Percentiles rank a stretch among this genome's conserved stretches.
These are phyloP conservation scores for Chernovozyma aurita DNA, from an alignment of 1,139 yeast species.

Conservation along the genomic window DNA sequence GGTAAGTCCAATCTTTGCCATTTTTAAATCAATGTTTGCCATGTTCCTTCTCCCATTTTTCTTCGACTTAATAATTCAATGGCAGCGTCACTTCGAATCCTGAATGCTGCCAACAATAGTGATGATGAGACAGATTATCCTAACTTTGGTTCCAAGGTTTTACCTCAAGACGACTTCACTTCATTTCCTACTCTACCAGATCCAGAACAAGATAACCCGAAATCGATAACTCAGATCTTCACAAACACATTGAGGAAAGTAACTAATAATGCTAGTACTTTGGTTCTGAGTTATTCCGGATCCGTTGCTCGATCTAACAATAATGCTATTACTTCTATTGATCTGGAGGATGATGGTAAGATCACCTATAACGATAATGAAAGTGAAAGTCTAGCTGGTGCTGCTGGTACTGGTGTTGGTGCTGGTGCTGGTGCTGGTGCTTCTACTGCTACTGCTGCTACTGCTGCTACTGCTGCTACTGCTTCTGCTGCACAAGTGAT, in stretches of 20 bases:
- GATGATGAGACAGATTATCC: constrained; percentile 13
- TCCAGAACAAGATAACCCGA: constrained; percentile 32
- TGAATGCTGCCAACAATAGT: constrained; percentile 11
- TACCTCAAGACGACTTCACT: constrained; percentile 27
- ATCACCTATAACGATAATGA: no score
- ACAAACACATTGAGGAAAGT: constrained; percentile 42
- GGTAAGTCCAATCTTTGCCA: no score
- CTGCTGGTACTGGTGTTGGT: no score
- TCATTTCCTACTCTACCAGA: constrained; percentile 46
- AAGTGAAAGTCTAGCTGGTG: neutral
- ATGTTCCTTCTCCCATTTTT: no score
- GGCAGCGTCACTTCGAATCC: constrained; percentile 2
- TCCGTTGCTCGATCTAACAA: neutral
- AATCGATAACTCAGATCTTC: constrained; percentile 30
- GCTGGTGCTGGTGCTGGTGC: no score
- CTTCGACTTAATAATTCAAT: constrained; percentile 1
- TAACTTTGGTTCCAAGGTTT: neutral
- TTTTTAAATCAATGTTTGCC: no score
- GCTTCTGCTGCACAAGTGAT: no score
- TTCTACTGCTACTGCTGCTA: no score
- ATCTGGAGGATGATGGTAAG: neutral
- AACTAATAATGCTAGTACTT: constrained; percentile 40
- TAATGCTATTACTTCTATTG: neutral
- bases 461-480: no score
- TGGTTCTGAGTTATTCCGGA: constrained; percentile 17